Percentiles rank a stretch among this genome's conserved stretches.
Evolutionary conservation across 2,329 filamentous ascomycete genomes (phyloP).

Genomic region (Apiospora malaysiana): DNA sequence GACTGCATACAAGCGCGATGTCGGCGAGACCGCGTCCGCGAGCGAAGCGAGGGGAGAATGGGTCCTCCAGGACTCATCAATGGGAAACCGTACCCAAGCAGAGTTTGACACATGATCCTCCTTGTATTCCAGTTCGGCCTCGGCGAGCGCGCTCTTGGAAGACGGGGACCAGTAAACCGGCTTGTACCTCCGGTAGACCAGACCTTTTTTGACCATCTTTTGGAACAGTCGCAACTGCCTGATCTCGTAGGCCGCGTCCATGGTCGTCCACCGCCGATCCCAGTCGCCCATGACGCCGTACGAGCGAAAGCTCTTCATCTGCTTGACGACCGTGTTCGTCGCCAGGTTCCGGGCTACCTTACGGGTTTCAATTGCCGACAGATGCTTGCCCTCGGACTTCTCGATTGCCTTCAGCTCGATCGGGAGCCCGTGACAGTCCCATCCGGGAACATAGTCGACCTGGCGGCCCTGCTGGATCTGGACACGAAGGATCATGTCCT

Average conservation of each 20-base stretch:
- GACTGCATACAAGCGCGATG: conserved; percentile 68
- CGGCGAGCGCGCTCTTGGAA: conserved; percentile 78
- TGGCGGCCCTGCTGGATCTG: conserved; percentile 79
- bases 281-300: conserved; percentile 85
- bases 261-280: conserved; percentile 77
- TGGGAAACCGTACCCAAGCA: conserved; percentile 81
- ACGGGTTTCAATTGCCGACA: conserved; percentile 65
- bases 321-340: conserved; percentile 69
- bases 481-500: conserved; percentile 87
- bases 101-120: conserved; percentile 74
- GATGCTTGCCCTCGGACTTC: conserved; percentile 44
- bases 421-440: conserved; percentile 97
- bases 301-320: conserved; percentile 75
- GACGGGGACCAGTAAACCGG: conserved; percentile 89
- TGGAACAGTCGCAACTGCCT: conserved; percentile 78
- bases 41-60: conserved; percentile 40
- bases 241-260: conserved; percentile 77
- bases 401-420: conserved; percentile 96
- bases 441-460: conserved; percentile 86
- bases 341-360: conserved; percentile 70
- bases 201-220: conserved; percentile 72
- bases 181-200: conserved; percentile 80
- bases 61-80: conserved; percentile 53
- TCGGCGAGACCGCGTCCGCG: neutral
- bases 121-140: conserved; percentile 84